phyloP scores from a whole-genome alignment of 164 flowering plant genomes.

The Berberis vulgaris region DNA sequence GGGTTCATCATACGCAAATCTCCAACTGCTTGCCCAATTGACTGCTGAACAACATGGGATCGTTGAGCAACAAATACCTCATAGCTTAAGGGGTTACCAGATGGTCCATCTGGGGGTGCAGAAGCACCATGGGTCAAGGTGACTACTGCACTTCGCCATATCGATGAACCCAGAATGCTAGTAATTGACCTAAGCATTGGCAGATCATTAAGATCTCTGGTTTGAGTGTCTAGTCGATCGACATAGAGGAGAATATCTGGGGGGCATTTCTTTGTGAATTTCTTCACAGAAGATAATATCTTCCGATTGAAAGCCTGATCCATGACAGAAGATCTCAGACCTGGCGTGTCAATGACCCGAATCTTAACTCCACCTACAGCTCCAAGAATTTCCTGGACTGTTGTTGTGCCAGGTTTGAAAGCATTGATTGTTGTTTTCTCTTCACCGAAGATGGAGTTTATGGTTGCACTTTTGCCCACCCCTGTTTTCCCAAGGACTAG shows the following conservation, averaged over 20 bases:
- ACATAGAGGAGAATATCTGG: slow-evolving; percentile 84
- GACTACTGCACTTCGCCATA: slow-evolving; percentile 82
- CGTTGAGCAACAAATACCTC: slow-evolving; percentile 84
- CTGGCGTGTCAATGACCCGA: slow-evolving; percentile 78
- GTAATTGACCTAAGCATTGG: slow-evolving; percentile 64
- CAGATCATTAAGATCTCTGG: slow-evolving; percentile 82
- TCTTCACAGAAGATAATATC: slow-evolving; percentile 56
- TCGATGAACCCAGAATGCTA: slow-evolving; percentile 49
- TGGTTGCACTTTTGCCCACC: slow-evolving; percentile 97
- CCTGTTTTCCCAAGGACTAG: slow-evolving; percentile 85
- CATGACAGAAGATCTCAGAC: slow-evolving; percentile 60
- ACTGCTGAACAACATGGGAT: slow-evolving; percentile 78
- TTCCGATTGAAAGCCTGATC: slow-evolving; percentile 62
- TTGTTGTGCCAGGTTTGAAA: slow-evolving; percentile 58
- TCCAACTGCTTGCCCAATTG: slow-evolving; percentile 84
- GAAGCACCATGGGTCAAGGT: slow-evolving; percentile 87
- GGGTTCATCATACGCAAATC: slow-evolving; percentile 79
- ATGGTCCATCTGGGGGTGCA: slow-evolving; percentile 95
- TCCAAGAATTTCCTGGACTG: slow-evolving; percentile 59
- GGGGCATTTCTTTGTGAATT: slow-evolving; percentile 58
- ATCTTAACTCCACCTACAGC: slow-evolving; percentile 65
- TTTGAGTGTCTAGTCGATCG: slow-evolving; percentile 74
- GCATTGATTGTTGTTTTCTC: slow-evolving; percentile 53
- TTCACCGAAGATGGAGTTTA: slow-evolving; percentile 85
- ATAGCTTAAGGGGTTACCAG: slow-evolving; percentile 77